Evolutionary conservation across 1,284 basidiomycete genomes (phyloP).

Genomic region (Erythrobasidium hasegawianum): DNA sequence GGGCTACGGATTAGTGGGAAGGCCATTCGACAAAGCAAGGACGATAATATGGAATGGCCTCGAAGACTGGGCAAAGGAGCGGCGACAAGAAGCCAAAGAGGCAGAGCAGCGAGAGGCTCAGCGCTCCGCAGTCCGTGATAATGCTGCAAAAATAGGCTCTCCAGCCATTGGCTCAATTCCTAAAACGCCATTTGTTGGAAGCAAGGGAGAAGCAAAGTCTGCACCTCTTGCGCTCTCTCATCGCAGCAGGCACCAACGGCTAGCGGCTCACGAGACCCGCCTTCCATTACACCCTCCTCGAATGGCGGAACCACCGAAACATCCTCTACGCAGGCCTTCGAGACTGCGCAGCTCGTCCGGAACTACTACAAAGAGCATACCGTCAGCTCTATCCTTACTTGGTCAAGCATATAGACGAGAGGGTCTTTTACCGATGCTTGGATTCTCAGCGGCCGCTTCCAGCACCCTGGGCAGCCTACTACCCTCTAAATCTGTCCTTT

Average conservation of each 20-base stretch:
- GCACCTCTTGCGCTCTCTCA: conserved; percentile 9
- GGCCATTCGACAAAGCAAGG: conserved; percentile 27
- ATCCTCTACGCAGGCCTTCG: conserved; percentile 25
- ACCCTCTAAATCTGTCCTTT: conserved; percentile 7
- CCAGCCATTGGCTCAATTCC: background rate
- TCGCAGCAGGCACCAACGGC: conserved; percentile 17
- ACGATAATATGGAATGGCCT: conserved; percentile 31
- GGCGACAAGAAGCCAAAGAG: background rate
- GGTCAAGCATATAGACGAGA: conserved; percentile 10
- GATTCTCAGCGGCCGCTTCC: conserved; percentile 1
- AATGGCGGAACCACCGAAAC: conserved; percentile 21
- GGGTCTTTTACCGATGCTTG: conserved; percentile 17
- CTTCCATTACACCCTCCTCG: conserved; percentile 21
- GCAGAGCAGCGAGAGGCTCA: background rate
- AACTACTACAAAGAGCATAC: conserved; percentile 1
- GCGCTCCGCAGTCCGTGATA: background rate
- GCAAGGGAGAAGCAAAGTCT: background rate
- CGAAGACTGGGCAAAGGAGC: conserved; percentile 26
- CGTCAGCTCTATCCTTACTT: conserved; percentile 6
- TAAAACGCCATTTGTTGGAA: background rate
- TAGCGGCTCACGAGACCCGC: conserved; percentile 17
- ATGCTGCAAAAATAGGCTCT: background rate
- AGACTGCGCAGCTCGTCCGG: conserved; percentile 4
- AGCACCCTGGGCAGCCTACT: background rate
- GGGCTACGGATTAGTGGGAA: conserved; percentile 26